Base-by-base conservation (phyloP, 331 rosid genomes). In the Erythrophleum ivorense region DNA sequence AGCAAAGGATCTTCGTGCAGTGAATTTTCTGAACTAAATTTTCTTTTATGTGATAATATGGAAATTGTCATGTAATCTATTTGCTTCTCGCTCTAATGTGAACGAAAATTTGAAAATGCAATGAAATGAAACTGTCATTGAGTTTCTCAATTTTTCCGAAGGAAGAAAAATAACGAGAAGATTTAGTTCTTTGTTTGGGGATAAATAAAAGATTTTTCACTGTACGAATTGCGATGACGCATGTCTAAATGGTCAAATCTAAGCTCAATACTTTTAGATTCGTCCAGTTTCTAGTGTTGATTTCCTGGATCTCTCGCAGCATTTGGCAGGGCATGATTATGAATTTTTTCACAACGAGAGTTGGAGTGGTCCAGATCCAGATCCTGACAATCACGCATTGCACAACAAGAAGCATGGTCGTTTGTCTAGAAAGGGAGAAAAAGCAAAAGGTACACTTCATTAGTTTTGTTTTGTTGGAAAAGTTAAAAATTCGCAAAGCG, bases 321-420 rank as follows among this genome's bases (percentile, higher is more conserved):
- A 29, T 29, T 60, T 60, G 66, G 38, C 66, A 29, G 66, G 66
- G 16, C 66, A 60, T 29, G 66, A 60, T 12, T 60, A 60, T 29
- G 66, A 60, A 18, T 24, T 60, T 9, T 60, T 60, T 60, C 40
- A 60, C 41, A 38, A 38, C 7, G 66, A 60, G 66, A 29, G 66
- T 24, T 60, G 40, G 66, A 60, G 66, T 60, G 68, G 41, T 62
- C 68, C 68, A 62, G 68, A 62, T 62, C 68, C n/a, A 62, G 68
- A 60, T 24, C 66, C 40, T 11, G 66, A 60, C 66, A 60, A 60
- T 38, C 66, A 38, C 29, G 36, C 18, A 60, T 29, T 60, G 38
- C 40, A 4, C 18, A 60, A 60, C 40, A 60, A 60, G 66, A 60
- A 60, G 66, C 66, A 60, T 3, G 66, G 40, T 21, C 66, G 40